Percentiles rank a stretch among this genome's conserved stretches.
phyloP scores from a whole-genome alignment of 2,329 filamentous ascomycete genomes.

The Leptographium radiaticola region DNA sequence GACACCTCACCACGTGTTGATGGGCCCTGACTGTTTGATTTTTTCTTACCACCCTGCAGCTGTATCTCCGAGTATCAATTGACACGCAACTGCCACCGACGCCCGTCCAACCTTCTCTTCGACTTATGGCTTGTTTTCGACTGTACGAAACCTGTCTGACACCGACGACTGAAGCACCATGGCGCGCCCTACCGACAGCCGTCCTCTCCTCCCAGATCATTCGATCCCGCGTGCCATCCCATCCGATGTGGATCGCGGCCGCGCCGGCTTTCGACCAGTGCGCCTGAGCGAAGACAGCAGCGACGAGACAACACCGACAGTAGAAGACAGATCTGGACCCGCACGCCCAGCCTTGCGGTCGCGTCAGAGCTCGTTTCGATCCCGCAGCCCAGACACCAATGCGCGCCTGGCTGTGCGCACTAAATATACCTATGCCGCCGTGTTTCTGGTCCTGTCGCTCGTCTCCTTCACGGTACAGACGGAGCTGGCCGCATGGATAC shows the following conservation, averaged over 20 bases:
- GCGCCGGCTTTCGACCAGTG: slow-evolving; percentile 3
- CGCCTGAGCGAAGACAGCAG: slow-evolving; percentile 1
- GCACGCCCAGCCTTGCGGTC: slow-evolving; percentile 12
- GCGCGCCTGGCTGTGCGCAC: slow-evolving; percentile 53
- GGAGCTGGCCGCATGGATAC: slow-evolving; percentile 89
- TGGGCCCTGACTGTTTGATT: no score
- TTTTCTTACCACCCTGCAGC: no score
- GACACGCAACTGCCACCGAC: no score
- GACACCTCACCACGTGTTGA: no score
- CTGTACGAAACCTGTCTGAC: no score
- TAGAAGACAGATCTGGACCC: neutral
- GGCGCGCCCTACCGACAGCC: slow-evolving; percentile 1
- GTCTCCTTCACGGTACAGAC: slow-evolving; percentile 89
- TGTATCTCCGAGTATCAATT: no score
- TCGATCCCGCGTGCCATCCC: neutral
- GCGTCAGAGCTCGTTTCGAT: slow-evolving; percentile 58
- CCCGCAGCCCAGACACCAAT: slow-evolving; percentile 57
- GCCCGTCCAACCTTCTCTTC: neutral
- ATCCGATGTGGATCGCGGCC: slow-evolving; percentile 4
- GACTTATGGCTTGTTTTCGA: neutral
- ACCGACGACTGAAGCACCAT: neutral
- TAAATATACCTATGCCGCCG: slow-evolving; percentile 76
- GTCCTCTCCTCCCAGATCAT: neutral
- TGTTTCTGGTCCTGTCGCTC: slow-evolving; percentile 73
- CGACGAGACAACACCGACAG: neutral